These are phyloP conservation scores for Fusarium xylarioides DNA, from an alignment of 2,329 filamentous ascomycete species.

Conservation along the genomic window DNA sequence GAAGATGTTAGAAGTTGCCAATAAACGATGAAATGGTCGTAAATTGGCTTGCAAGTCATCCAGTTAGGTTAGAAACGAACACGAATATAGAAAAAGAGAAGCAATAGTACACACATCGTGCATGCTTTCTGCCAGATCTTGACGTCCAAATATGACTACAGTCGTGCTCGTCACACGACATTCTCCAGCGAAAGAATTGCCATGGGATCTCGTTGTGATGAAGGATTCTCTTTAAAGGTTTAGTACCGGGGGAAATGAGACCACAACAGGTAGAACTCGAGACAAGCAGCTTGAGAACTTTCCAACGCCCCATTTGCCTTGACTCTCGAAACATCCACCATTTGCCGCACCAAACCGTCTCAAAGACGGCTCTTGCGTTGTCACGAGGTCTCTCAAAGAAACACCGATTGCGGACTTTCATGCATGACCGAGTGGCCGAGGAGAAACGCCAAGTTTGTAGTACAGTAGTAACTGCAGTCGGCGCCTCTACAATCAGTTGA, in stretches of 20 bases:
- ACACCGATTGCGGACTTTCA: constrained; percentile 2
- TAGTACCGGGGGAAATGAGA: neutral
- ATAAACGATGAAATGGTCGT: neutral
- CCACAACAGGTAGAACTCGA: neutral
- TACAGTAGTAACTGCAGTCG: constrained; percentile 1
- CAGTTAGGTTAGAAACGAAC: neutral
- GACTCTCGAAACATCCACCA: neutral
- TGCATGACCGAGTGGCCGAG: neutral
- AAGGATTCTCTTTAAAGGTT: neutral
- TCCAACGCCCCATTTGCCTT: neutral
- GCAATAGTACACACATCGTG: constrained; percentile 13
- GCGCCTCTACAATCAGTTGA: neutral
- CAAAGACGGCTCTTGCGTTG: neutral
- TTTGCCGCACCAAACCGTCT: constrained; percentile 13
- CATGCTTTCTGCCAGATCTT: constrained; percentile 27
- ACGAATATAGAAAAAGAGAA: neutral
- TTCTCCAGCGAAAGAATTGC: neutral
- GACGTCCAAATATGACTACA: neutral
- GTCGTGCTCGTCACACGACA: constrained; percentile 5
- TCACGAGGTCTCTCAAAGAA: constrained; percentile 3
- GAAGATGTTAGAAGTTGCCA: neutral
- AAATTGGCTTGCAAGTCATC: neutral
- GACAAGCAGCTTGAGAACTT: neutral
- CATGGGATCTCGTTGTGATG: neutral
- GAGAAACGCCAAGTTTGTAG: constrained; percentile 5